Evolutionary conservation across 2,329 filamentous ascomycete genomes (phyloP).

Genomic region (Sclerotinia borealis): DNA sequence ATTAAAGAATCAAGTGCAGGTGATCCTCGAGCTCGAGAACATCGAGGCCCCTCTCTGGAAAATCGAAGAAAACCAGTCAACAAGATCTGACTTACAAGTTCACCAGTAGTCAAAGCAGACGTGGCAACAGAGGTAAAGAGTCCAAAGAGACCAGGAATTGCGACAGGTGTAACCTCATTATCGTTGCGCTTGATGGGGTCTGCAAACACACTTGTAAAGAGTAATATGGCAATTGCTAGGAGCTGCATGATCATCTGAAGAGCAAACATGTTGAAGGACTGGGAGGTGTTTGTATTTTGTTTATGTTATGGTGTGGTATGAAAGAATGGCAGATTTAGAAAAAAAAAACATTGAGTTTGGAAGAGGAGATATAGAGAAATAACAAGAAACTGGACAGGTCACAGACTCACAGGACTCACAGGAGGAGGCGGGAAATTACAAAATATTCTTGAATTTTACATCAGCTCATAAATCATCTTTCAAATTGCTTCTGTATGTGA

Average conservation of each 20-base stretch:
- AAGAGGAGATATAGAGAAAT: background rate
- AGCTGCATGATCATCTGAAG: background rate
- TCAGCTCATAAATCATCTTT: background rate
- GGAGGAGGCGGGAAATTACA: background rate
- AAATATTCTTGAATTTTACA: background rate
- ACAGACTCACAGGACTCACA: no score
- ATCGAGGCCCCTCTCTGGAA: background rate
- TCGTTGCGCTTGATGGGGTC: background rate
- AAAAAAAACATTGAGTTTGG: background rate
- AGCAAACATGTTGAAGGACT: background rate
- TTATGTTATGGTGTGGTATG: background rate
- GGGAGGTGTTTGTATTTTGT: background rate
- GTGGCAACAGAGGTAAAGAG: background rate
- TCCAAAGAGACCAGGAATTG: background rate
- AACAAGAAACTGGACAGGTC: no score
- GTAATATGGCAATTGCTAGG: background rate
- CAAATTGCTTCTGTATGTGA: no score
- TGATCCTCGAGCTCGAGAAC: background rate
- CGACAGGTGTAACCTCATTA: background rate
- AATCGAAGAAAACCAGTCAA: no score
- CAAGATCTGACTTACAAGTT: background rate
- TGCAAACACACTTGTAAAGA: background rate
- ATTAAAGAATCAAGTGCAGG: background rate
- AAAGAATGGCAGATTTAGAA: background rate
- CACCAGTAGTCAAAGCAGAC: background rate